A percentile compares a stretch with the other conserved stretches of the same genome.
Conservation (phyloP, 2,329 filamentous ascomycete species). For the Penicillium sp. region DNA sequence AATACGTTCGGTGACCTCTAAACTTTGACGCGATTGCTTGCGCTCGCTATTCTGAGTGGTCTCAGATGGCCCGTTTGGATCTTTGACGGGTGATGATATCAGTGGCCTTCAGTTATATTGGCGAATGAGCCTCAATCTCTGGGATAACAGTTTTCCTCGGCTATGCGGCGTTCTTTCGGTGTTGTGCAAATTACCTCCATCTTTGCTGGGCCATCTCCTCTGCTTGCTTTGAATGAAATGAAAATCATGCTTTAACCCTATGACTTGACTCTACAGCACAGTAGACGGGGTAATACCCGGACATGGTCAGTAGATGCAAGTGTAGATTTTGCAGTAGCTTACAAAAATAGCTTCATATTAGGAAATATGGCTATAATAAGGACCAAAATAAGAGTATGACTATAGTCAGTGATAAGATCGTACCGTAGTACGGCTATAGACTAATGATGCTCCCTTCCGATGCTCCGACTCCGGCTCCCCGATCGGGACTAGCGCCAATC, state of each 20-base stretch:
- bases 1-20: slow-evolving; percentile 77
- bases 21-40: slow-evolving; percentile 9
- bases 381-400: not conserved
- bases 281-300: not conserved
- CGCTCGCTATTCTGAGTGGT: slow-evolving; percentile 11
- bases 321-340: not conserved
- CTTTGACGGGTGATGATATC: slow-evolving; percentile 2
- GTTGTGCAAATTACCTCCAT: slow-evolving; percentile 17
- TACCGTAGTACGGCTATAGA: not conserved
- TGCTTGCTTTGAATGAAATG: slow-evolving; percentile 15
- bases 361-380: not conserved
- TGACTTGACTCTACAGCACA: not conserved
- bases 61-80: not conserved
- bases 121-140: slow-evolving; percentile 10
- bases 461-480: slow-evolving; percentile 23
- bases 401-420: not conserved
- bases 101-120: not conserved
- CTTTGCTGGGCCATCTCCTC: slow-evolving; percentile 14
- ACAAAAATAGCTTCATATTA: not conserved
- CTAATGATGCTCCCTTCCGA: slow-evolving; percentile 11
- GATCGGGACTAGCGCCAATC: slow-evolving; percentile 21
- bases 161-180: slow-evolving; percentile 22
- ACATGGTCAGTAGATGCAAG: not conserved
- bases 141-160: slow-evolving; percentile 11
- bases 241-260: slow-evolving; percentile 1